Base-by-base conservation (phyloP, 2,329 filamentous ascomycete genomes). In the Botrytis medusae region DNA sequence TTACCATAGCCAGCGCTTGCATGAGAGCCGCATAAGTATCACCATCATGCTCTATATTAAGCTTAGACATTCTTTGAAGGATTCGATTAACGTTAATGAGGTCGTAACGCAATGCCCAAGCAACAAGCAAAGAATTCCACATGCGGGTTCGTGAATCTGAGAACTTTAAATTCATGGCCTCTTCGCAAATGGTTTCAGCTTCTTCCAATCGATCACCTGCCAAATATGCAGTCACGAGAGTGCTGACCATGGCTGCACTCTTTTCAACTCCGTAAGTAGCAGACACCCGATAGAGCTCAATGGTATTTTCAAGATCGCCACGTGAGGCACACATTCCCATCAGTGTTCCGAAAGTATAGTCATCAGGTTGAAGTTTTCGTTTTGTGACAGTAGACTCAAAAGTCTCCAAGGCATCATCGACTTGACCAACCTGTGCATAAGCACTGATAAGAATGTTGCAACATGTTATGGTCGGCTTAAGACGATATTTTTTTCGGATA, bases 361-460 rank as follows among this genome's bases (percentile, higher is more conserved):
- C 79, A 80, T 93, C 88, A 0, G 92, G 91, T 34, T 81, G 78
- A 5, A 89, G 78, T 46, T 74, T 83, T 78, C 75, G 81, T 77
- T 77, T 85, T 75, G 73, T 67, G 5, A 87, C 74, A 80, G 96
- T 86, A 16, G 86, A 82, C 29, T 90, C 85, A 78, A 97, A 94
- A 67, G 87, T 86, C 10, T 84, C 80, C 73, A 93, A 83, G 20
- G 91, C 91, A 9, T 88, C 88, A n/a, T 89, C 84, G 61, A 93
- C 87, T 79, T 96, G 89, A 65, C 89, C 86, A 0, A 87, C 87
- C 77, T 89, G 89, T 29, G 87, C 86, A 81, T 94, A 88, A 4
- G 92, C 91, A 78, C 91, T 89, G 63, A 98, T 84, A 42, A 97
- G 82, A 34, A 91, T 90, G 79, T 97, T 97, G 91, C 92, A 97